Percentiles rank a stretch among this genome's conserved stretches.
phyloP scores from a whole-genome alignment of 2,329 filamentous ascomycete genomes.

The Dothistroma septosporum region DNA sequence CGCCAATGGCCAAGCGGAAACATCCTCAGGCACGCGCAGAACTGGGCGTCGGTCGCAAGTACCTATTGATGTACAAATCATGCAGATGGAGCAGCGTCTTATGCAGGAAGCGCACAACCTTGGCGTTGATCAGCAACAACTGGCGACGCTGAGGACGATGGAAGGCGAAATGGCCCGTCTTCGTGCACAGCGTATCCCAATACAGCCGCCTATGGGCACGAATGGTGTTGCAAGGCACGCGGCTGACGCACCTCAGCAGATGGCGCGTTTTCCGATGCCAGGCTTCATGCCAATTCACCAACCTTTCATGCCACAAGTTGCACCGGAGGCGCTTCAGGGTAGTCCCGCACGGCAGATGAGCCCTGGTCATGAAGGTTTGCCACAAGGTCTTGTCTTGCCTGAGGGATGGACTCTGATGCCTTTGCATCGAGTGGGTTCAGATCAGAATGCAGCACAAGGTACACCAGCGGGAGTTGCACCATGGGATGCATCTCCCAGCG shows the following conservation, averaged over 20 bases:
- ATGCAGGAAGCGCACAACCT: conserved; percentile 62
- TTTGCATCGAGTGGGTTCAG: conserved; percentile 34
- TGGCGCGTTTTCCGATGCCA: conserved; percentile 5
- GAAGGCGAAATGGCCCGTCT: conserved; percentile 64
- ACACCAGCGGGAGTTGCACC: neutral
- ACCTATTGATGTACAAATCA: conserved; percentile 57
- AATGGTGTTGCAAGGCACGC: conserved; percentile 13
- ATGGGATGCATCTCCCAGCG: neutral
- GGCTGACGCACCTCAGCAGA: conserved; percentile 10
- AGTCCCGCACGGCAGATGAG: conserved; percentile 32
- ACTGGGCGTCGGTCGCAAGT: conserved; percentile 16
- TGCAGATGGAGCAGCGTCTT: conserved; percentile 64
- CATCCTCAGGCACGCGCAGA: conserved; percentile 6
- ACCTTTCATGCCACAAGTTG: neutral
- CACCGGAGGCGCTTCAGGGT: conserved; percentile 21
- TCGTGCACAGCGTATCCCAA: conserved; percentile 41
- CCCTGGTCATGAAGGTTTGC: conserved; percentile 46
- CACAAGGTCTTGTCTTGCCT: conserved; percentile 50
- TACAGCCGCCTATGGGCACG: conserved; percentile 20
- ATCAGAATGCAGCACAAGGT: neutral
- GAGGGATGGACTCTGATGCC: conserved; percentile 51
- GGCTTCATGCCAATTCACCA: conserved; percentile 11
- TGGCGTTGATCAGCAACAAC: conserved; percentile 61
- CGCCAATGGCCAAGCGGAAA: conserved; percentile 20
- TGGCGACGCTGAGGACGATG: conserved; percentile 64